Evolutionary conservation across 2,329 filamentous ascomycete species (phyloP).

Genomic region (Trichophyton schoenleinii): DNA sequence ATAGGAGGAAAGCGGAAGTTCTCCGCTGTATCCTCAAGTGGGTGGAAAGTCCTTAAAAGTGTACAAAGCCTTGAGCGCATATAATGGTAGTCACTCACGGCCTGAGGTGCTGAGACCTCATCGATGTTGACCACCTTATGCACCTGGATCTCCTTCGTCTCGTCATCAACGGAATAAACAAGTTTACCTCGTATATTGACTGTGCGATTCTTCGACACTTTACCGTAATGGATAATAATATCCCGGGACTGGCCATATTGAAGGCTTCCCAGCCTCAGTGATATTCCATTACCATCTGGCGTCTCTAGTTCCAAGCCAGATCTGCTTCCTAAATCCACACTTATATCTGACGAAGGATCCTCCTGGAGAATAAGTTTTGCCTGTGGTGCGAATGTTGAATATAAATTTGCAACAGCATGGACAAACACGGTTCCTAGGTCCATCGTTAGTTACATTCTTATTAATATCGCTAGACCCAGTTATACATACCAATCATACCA

Average conservation of each 20-base stretch:
- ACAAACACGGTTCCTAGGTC: slow-evolving; percentile 43
- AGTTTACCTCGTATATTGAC: slow-evolving; percentile 19
- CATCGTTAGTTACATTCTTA: background rate
- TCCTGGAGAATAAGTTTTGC: slow-evolving; percentile 32
- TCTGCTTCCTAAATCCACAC: slow-evolving; percentile 17
- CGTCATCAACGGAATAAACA: slow-evolving; percentile 13
- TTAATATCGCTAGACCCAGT: slow-evolving; percentile 6
- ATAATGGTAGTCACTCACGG: slow-evolving; percentile 37
- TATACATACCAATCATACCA: slow-evolving; percentile 40
- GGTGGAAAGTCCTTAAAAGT: slow-evolving; percentile 39
- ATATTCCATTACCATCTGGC: slow-evolving; percentile 16
- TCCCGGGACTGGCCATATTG: slow-evolving; percentile 52
- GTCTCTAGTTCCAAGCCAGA: slow-evolving; percentile 28
- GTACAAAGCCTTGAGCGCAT: slow-evolving; percentile 40
- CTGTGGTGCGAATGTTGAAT: slow-evolving; percentile 44
- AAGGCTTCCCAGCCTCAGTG: slow-evolving; percentile 34
- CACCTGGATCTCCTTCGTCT: slow-evolving; percentile 2
- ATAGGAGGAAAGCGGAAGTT: slow-evolving; percentile 18
- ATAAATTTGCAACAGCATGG: slow-evolving; percentile 49
- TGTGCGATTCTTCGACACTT: slow-evolving; percentile 10
- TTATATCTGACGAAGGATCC: slow-evolving; percentile 12
- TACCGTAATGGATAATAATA: slow-evolving; percentile 35
- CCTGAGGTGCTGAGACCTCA: background rate
- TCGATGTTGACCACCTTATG: background rate
- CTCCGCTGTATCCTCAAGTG: slow-evolving; percentile 26